Evolutionary conservation across 2,329 filamentous ascomycete species (phyloP).

Genomic region (Ceratocystis diversiconidia): DNA sequence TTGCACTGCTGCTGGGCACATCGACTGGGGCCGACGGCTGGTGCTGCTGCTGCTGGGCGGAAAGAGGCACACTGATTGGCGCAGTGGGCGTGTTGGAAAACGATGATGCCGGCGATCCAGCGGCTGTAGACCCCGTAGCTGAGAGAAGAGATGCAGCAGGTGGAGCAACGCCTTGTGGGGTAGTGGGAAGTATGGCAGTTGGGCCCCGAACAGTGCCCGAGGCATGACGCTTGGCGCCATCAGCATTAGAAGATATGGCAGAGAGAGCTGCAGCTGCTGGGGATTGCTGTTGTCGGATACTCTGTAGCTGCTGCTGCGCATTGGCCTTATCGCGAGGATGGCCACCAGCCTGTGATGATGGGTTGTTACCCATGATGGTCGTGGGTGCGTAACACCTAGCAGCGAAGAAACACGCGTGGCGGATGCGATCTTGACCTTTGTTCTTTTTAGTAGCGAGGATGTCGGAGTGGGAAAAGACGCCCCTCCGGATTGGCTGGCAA

Average conservation of each 20-base stretch:
- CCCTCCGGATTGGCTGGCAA: not conserved
- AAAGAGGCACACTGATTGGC: slow-evolving; percentile 21
- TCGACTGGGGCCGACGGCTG: slow-evolving; percentile 14
- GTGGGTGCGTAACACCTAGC: not conserved
- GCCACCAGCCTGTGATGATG: slow-evolving; percentile 1
- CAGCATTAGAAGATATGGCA: not conserved
- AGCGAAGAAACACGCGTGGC: not conserved
- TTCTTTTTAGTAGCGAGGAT: not conserved
- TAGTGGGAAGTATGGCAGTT: slow-evolving; percentile 31
- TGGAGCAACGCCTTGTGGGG: slow-evolving; percentile 42
- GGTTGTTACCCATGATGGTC: slow-evolving; percentile 5
- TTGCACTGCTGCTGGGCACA: slow-evolving; percentile 11
- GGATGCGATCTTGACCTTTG: not conserved
- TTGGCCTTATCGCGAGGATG: not conserved
- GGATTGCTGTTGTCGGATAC: not conserved
- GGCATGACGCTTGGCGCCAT: not conserved
- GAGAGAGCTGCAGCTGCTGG: not conserved
- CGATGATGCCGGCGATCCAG: not conserved
- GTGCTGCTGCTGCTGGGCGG: not conserved
- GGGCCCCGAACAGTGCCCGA: not conserved
- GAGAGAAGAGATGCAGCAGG: slow-evolving; percentile 49
- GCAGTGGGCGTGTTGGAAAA: slow-evolving; percentile 23
- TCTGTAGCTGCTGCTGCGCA: not conserved
- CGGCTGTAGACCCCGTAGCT: slow-evolving; percentile 41
- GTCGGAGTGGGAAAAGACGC: not conserved